Percentiles rank a stretch among this genome's conserved stretches.
phyloP scores from a whole-genome alignment of 2,329 filamentous ascomycete species.

The Acrocalymma vagum region DNA sequence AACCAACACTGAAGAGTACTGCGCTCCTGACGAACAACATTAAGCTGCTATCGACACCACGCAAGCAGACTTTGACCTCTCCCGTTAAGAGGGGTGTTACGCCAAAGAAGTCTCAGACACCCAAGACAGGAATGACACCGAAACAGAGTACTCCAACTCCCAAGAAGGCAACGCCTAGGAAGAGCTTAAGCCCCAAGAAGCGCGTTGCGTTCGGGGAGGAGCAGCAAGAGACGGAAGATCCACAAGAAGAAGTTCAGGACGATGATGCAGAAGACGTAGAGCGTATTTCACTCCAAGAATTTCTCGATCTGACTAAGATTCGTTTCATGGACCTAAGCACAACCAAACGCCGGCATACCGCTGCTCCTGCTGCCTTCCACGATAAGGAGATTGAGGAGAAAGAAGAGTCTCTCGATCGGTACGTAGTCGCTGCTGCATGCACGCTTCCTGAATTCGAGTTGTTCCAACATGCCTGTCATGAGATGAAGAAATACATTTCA shows the following conservation, averaged over 20 bases:
- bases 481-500: constrained; percentile 95
- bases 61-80: constrained; percentile 55
- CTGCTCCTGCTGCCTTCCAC: constrained; percentile 51
- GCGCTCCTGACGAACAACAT: constrained; percentile 53
- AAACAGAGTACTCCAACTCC: constrained; percentile 51
- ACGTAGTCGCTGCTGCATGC: constrained; percentile 87
- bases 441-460: constrained; percentile 92
- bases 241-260: constrained; percentile 33
- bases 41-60: constrained; percentile 57
- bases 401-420: constrained; percentile 72
- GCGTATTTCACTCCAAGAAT: constrained; percentile 85
- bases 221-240: constrained; percentile 27
- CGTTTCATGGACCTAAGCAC: constrained; percentile 99
- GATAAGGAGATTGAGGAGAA: constrained; percentile 49
- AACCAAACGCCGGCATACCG: constrained; percentile 88
- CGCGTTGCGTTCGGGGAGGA: constrained; percentile 41
- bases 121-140: constrained; percentile 50
- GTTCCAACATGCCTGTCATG: constrained; percentile 94
- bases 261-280: constrained; percentile 55
- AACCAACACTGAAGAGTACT: constrained; percentile 40
- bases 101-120: constrained; percentile 46
- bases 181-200: constrained; percentile 44
- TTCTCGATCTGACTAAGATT: constrained; percentile 93
- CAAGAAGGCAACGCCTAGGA: constrained; percentile 35
- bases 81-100: constrained; percentile 51